A percentile compares a stretch with the other conserved stretches of the same genome.
Conservation (phyloP, 169 alveolate species). For the Eimeria maxima region DNA sequence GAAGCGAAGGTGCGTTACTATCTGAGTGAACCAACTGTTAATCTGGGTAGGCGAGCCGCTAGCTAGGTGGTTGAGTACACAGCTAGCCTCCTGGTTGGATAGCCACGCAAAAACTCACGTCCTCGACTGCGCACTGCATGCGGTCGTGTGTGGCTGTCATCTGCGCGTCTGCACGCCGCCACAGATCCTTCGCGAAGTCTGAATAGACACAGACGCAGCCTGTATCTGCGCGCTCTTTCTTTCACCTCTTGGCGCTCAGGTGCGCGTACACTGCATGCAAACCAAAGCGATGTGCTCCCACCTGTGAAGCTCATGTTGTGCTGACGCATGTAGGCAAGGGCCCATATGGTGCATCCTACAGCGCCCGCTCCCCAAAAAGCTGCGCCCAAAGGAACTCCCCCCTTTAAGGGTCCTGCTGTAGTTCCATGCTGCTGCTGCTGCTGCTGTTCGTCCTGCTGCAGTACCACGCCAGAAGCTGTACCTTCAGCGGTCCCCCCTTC, state of each 20-base stretch:
- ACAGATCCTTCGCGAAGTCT: constrained; percentile 26
- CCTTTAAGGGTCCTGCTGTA: not conserved
- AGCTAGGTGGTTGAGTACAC: not conserved
- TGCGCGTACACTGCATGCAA: not conserved
- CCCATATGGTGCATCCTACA: constrained; percentile 29
- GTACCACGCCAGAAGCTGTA: not conserved
- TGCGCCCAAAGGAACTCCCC: constrained; percentile 19
- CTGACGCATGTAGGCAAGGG: constrained; percentile 22
- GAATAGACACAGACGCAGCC: not conserved
- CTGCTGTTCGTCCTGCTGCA: constrained; percentile 11
- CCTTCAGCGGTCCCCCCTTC: not conserved
- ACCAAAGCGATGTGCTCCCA: not conserved
- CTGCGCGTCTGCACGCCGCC: constrained; percentile 41
- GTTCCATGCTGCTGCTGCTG: not conserved
- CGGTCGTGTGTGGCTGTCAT: constrained; percentile 27
- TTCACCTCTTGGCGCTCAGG: not conserved
- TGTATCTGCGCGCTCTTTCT: not conserved
- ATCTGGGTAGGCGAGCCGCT: not conserved
- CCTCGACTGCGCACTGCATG: constrained; percentile 46
- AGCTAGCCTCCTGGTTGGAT: not conserved
- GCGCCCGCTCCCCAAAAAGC: constrained; percentile 17
- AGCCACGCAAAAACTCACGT: constrained; percentile 1
- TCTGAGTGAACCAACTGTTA: too few relatives aligned
- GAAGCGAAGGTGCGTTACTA: too few relatives aligned
- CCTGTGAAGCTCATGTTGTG: constrained; percentile 32